These are phyloP conservation scores for Metschnikowia lachancei DNA, from an alignment of 805 yeast species.

Conservation along the genomic window DNA sequence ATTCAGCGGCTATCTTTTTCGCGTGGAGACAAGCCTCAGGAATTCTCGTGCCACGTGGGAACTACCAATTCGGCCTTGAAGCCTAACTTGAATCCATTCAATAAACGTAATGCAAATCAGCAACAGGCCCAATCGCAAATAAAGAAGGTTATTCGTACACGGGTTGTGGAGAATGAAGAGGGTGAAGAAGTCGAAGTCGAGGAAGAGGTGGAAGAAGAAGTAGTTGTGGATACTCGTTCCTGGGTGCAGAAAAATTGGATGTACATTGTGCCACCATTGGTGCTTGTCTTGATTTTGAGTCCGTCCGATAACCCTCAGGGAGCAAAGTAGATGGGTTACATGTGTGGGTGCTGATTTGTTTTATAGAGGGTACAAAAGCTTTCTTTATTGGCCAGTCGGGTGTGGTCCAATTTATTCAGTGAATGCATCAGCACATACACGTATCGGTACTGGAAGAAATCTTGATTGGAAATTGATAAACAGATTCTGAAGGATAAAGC, in stretches of 20 bases:
- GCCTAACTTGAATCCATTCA: constrained; percentile 32
- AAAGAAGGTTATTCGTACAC: constrained; percentile 20
- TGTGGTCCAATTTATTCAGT: no score
- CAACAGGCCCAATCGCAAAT: constrained; percentile 10
- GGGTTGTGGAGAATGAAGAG: constrained; percentile 21
- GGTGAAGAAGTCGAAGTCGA: constrained; percentile 26
- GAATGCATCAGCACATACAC: no score
- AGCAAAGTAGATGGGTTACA: no score
- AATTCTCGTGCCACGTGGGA: constrained; percentile 2
- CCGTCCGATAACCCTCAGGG: constrained; percentile 20
- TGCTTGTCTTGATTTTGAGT: constrained; percentile 35
- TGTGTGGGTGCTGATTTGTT: no score
- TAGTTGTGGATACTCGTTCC: constrained; percentile 34
- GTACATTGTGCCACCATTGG: constrained; percentile 51
- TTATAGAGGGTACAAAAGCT: no score
- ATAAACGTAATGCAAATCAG: constrained; percentile 11
- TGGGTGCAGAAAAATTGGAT: constrained; percentile 64
- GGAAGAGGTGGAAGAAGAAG: constrained; percentile 23
- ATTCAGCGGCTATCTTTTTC: constrained; percentile 8
- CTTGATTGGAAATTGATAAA: no score
- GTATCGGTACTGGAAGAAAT: no score
- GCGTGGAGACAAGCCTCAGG: neutral
- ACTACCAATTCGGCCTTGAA: constrained; percentile 19
- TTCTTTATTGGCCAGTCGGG: no score
- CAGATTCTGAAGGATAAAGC: no score